Evolutionary conservation across 169 alveolate species (phyloP).

Genomic region (Ichthyophthirius multifiliis): DNA sequence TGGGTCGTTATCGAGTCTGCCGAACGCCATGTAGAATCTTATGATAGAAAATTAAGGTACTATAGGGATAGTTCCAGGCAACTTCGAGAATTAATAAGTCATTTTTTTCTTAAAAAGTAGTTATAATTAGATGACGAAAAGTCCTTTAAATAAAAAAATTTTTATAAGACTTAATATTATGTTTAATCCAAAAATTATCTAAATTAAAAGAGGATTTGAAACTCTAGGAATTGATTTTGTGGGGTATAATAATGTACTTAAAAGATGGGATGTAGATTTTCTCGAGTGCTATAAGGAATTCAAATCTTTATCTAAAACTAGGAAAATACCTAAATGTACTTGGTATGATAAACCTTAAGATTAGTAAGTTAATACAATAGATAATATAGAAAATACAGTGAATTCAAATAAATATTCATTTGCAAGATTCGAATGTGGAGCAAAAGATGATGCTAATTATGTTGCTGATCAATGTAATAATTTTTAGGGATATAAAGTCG

Average conservation of each 20-base stretch:
- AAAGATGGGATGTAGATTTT: not conserved
- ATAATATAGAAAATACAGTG: not conserved
- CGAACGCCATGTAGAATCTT: not conserved
- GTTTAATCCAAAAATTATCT: not conserved
- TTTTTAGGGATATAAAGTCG: not conserved
- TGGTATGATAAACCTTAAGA: not conserved
- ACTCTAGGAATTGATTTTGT: not conserved
- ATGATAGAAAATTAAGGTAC: not conserved
- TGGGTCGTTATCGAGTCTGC: not conserved
- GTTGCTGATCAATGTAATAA: not conserved
- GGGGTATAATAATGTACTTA: not conserved
- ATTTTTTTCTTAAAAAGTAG: not conserved
- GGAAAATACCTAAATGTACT: too few species aligned
- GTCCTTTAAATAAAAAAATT: too few species aligned
- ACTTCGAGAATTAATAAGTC: not conserved
- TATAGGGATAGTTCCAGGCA: not conserved
- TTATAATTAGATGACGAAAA: not conserved
- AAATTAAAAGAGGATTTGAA: not conserved
- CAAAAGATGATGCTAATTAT: not conserved
- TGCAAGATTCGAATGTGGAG: not conserved
- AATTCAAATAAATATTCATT: not conserved
- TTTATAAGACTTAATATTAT: not conserved
- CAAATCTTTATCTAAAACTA: too few species aligned
- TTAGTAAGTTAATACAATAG: not conserved
- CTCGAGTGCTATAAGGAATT: not conserved